Percentiles rank a stretch among this genome's conserved stretches.
Evolutionary conservation across 148 eudicot species (phyloP).

Genomic region (Gaultheria prostrata): DNA sequence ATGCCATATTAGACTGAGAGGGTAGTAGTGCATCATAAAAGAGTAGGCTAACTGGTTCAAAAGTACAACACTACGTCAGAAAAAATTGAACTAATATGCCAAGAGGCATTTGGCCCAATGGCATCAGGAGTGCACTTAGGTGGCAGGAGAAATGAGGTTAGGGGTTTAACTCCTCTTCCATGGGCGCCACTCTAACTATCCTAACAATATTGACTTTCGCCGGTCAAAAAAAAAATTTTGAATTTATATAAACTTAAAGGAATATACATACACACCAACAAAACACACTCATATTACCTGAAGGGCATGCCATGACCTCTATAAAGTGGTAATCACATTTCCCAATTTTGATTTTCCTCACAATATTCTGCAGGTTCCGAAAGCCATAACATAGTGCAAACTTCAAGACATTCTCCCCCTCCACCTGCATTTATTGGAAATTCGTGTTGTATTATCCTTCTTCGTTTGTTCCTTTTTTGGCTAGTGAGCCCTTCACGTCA

Average conservation of each 20-base stretch:
- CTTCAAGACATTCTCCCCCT: conserved; percentile 74
- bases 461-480: not conserved
- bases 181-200: too few species aligned
- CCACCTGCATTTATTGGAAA: conserved; percentile 51
- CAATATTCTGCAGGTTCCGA: conserved; percentile 86
- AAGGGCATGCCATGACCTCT: conserved; percentile 99
- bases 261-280: not conserved
- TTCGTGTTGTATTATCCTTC: conserved; percentile 1
- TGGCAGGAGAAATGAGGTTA: too few species aligned
- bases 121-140: too few species aligned
- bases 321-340: conserved; percentile 87
- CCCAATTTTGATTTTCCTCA: conserved; percentile 76
- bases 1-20: not conserved
- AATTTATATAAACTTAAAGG: conserved; percentile 6
- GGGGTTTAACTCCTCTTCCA: too few species aligned
- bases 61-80: not conserved
- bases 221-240: not conserved
- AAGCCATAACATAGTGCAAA: conserved; percentile 95
- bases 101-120: too few species aligned
- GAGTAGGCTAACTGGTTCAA: not conserved
- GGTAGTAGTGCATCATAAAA: not conserved
- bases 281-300: conserved; percentile 44
- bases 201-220: too few species aligned
- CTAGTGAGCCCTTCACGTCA: not conserved
- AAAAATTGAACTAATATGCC: not conserved